These are phyloP conservation scores for Prunus campanulata DNA, from an alignment of 306 rosid species.

Conservation along the genomic window DNA sequence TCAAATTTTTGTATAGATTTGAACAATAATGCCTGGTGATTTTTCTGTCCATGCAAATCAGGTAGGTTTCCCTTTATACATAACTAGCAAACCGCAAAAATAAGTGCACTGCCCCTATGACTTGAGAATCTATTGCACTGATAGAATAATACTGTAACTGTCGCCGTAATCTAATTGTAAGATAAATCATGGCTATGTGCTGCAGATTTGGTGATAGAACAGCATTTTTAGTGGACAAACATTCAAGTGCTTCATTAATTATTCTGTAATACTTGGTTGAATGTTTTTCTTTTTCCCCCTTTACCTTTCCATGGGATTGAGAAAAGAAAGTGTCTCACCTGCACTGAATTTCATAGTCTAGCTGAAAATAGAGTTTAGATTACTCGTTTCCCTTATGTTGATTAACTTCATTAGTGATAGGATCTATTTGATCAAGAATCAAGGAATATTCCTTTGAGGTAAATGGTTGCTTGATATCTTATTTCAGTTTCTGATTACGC, in stretches of 20 bases:
- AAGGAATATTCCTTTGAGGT: not conserved
- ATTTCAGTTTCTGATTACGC: not conserved
- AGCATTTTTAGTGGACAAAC: not conserved
- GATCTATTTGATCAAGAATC: not conserved
- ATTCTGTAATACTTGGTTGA: not conserved
- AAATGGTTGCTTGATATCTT: not conserved
- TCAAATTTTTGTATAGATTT: not conserved
- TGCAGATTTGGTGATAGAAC: not conserved
- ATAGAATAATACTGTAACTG: not conserved
- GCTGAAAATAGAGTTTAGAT: not conserved
- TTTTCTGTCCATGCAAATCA: not conserved
- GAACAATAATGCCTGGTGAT: not conserved
- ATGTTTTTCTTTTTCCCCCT: not conserved
- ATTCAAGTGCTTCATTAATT: not conserved
- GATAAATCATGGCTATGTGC: not conserved
- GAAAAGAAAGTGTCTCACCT: not conserved
- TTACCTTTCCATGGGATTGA: not conserved
- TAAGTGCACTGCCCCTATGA: no score
- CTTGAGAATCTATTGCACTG: not conserved
- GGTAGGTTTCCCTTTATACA: not conserved
- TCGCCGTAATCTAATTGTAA: not conserved
- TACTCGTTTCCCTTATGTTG: not conserved
- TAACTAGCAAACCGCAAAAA: not conserved
- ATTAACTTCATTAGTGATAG: not conserved
- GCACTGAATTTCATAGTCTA: not conserved